phyloP scores from a whole-genome alignment of 2,329 filamentous ascomycete genomes.

The Trichophyton equinum region DNA sequence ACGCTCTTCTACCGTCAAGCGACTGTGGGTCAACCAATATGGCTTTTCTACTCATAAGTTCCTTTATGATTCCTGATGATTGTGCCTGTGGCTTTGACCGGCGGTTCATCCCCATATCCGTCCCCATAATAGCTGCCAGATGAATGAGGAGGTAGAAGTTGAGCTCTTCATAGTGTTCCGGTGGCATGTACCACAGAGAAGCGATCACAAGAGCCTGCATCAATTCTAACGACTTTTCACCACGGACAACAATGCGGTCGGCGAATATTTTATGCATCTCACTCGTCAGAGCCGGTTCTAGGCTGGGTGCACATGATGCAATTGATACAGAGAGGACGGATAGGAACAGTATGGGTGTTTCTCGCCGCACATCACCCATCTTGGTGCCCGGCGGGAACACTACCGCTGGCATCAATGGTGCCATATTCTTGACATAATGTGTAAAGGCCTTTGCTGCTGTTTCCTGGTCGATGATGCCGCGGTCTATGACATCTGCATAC shows the following conservation, averaged over 20 bases:
- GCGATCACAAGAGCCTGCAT: constrained; percentile 65
- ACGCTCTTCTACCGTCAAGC: constrained; percentile 46
- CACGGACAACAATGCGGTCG: constrained; percentile 59
- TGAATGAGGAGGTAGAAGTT: constrained; percentile 85
- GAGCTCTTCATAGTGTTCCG: constrained; percentile 69
- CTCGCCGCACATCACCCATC: constrained; percentile 42
- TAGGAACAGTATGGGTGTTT: constrained; percentile 49
- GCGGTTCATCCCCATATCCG: constrained; percentile 67
- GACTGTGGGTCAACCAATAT: constrained; percentile 37
- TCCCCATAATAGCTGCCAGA: constrained; percentile 65
- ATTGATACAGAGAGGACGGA: constrained; percentile 45
- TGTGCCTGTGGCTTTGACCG: constrained; percentile 30
- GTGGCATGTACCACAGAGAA: constrained; percentile 76
- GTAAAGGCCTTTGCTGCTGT: constrained; percentile 45
- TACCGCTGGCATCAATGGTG: constrained; percentile 45
- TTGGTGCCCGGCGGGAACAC: constrained; percentile 43
- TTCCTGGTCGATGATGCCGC: constrained; percentile 39
- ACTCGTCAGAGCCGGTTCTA: constrained; percentile 51
- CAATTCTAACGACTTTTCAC: constrained; percentile 71
- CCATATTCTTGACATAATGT: constrained; percentile 43
- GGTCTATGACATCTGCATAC: constrained; percentile 38
- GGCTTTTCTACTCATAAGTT: constrained; percentile 28
- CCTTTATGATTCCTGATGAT: constrained; percentile 25
- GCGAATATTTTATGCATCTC: constrained; percentile 63
- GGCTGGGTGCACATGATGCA: constrained; percentile 39